These are phyloP conservation scores for Talaromyces sp. DNA, from an alignment of 2,329 filamentous ascomycete genomes.

Conservation along the genomic window DNA sequence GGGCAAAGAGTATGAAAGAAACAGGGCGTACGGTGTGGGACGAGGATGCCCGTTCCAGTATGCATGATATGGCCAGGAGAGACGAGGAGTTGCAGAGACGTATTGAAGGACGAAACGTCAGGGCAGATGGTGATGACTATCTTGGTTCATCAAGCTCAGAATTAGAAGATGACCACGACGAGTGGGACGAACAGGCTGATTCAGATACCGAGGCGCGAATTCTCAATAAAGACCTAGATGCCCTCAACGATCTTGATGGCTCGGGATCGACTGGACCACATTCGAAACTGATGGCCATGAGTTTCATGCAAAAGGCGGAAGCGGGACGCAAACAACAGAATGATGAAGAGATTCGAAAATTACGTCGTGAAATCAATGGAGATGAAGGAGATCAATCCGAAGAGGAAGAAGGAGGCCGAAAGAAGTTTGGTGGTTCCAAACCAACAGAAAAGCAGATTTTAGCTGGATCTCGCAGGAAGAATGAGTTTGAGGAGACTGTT, in stretches of 20 bases:
- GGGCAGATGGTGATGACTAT: slow-evolving; percentile 57
- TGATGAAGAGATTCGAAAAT: slow-evolving; percentile 65
- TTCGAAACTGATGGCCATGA: slow-evolving; percentile 73
- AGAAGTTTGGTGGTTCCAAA: slow-evolving; percentile 37
- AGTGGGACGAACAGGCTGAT: slow-evolving; percentile 45
- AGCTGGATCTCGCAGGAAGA: slow-evolving; percentile 31
- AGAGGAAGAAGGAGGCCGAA: slow-evolving; percentile 58
- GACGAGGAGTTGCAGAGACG: slow-evolving; percentile 77
- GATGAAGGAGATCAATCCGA: slow-evolving; percentile 53
- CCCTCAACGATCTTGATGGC: slow-evolving; percentile 45
- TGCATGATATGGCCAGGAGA: slow-evolving; percentile 73
- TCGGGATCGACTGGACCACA: slow-evolving; percentile 43
- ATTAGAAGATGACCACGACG: slow-evolving; percentile 54
- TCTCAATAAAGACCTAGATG: slow-evolving; percentile 39
- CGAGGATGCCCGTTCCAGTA: slow-evolving; percentile 71
- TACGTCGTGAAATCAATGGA: slow-evolving; percentile 64
- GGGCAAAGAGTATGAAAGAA: slow-evolving; percentile 79
- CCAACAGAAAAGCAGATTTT: slow-evolving; percentile 26
- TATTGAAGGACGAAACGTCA: slow-evolving; percentile 66
- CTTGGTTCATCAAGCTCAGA: slow-evolving; percentile 53
- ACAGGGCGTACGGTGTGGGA: slow-evolving; percentile 81
- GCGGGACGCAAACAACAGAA: slow-evolving; percentile 71
- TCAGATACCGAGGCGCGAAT: slow-evolving; percentile 33
- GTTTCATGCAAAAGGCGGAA: slow-evolving; percentile 91
- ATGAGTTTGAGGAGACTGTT: slow-evolving; percentile 59